Conservation (phyloP, 1,139 yeast species). For the Taphrina wiesneri region DNA sequence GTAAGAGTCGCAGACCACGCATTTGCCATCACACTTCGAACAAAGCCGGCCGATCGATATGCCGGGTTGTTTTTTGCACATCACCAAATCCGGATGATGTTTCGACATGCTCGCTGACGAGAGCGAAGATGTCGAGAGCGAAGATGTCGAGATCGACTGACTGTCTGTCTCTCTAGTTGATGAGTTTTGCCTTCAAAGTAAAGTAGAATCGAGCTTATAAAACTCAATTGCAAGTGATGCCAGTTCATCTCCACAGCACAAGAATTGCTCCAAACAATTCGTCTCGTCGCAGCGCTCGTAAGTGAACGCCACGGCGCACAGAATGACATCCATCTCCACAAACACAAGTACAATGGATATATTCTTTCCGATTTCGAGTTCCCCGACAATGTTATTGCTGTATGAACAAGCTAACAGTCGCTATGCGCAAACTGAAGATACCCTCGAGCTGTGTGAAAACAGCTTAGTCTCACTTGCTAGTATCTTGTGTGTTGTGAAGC, state of each 20-base stretch:
- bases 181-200: no score
- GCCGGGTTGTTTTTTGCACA: conserved; percentile 88
- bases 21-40: conserved; percentile 83
- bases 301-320: not conserved
- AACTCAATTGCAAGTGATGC: no score
- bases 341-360: no score
- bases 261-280: no score
- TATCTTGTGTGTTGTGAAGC: no score
- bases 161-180: no score
- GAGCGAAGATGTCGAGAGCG: not conserved
- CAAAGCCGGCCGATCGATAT: conserved; percentile 68
- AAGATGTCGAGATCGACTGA: not conserved
- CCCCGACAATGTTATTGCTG: not conserved
- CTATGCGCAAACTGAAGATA: no score
- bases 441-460: no score
- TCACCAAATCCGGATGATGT: conserved; percentile 82
- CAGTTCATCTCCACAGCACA: no score
- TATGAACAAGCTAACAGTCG: not conserved
- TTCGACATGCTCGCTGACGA: conserved; percentile 62
- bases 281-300: not conserved
- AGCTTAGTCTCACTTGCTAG: no score
- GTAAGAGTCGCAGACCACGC: conserved; percentile 86
- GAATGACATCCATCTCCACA: not conserved
- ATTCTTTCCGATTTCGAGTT: no score
- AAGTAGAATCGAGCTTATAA: no score